Percentiles rank a stretch among this genome's conserved stretches.
These are phyloP conservation scores for Geotrichum klebahnii DNA, from an alignment of 1,139 yeast genomes.

Conservation along the genomic window DNA sequence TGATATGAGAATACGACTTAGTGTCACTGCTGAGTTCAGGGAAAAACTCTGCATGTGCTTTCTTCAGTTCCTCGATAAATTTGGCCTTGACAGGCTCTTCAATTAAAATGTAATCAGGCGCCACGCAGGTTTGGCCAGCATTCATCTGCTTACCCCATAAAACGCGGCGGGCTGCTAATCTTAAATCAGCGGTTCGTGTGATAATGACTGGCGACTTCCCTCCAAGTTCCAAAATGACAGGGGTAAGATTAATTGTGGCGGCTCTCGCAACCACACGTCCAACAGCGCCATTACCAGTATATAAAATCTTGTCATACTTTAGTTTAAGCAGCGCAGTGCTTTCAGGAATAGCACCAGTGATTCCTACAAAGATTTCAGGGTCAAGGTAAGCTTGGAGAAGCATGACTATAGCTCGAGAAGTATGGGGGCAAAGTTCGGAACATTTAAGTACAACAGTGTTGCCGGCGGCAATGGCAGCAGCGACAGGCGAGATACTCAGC, in stretches of 20 bases:
- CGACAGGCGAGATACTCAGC: constrained; percentile 61
- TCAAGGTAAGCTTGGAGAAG: constrained; percentile 55
- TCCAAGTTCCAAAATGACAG: constrained; percentile 78
- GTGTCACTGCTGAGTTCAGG: constrained; percentile 55
- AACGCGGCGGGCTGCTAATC: constrained; percentile 59
- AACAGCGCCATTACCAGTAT: constrained; percentile 75
- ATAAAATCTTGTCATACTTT: constrained; percentile 76
- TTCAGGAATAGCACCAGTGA: constrained; percentile 73
- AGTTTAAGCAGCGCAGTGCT: constrained; percentile 61
- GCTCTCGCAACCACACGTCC: constrained; percentile 74
- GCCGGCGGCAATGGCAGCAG: constrained; percentile 85
- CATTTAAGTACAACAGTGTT: constrained; percentile 80
- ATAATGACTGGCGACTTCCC: constrained; percentile 85
- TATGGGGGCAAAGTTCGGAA: constrained; percentile 67
- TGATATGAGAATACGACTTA: constrained; percentile 55
- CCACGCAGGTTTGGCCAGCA: constrained; percentile 90
- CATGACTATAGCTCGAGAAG: constrained; percentile 53
- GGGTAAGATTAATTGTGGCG: constrained; percentile 82
- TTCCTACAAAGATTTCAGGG: constrained; percentile 52
- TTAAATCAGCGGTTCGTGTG: constrained; percentile 48
- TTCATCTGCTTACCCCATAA: constrained; percentile 76
- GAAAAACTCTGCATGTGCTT: constrained; percentile 48
- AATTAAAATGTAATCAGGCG: constrained; percentile 75
- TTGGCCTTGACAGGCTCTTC: constrained; percentile 56
- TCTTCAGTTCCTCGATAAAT: constrained; percentile 47